Base-by-base conservation (phyloP, 148 eudicot genomes). In the Amaranthus palmeri region DNA sequence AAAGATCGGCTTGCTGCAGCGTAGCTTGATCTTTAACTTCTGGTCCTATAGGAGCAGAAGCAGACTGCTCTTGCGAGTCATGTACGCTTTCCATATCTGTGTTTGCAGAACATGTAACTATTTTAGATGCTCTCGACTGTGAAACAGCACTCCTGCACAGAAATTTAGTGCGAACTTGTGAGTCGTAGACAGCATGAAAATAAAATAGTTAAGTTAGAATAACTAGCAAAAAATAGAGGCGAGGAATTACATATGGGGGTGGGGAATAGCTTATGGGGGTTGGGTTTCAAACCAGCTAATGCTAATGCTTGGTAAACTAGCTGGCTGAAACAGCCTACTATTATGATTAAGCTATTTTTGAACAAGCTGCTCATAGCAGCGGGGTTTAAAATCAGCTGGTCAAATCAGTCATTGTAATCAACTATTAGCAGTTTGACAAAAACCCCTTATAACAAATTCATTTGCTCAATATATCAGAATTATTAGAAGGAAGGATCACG, bases 91-190 rank as follows among this genome's bases (percentile, higher is more conserved):
- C 80, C 58, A 50, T 66, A 62, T 76, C 83, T 43, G 83, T 78
- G 76, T 79, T 76, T 10, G 75, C 55, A 62, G 77, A 36, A 70
- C 69, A 67, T 54, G 44, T 69, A 52, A 82, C 69, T 56, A 83
- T 71, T 71, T 76, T 77, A 3, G 78, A 78, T 41, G 92, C 97
- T 79, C 86, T 86, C 67, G 74, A 81, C 75, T 85, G 81, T 76
- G 97, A 87, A 74, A 91, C 83, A 65, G 92, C 90, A 79, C 85
- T 91, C 96, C 98, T 95, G 87, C 83, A 85, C 79, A 46, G 52
- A 71, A 57, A 54, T 47, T 25, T 25, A 25, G 36, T 25, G 36
- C 2, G 36, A 25, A 25, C 36, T 25, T 25, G 36, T 25, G 36
- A 25, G 36, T 25, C 36, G 36, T 25, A 25, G 36, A 25, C 36